Conservation (phyloP, 1,284 basidiomycete species). For the Neolentinus lepideus region DNA sequence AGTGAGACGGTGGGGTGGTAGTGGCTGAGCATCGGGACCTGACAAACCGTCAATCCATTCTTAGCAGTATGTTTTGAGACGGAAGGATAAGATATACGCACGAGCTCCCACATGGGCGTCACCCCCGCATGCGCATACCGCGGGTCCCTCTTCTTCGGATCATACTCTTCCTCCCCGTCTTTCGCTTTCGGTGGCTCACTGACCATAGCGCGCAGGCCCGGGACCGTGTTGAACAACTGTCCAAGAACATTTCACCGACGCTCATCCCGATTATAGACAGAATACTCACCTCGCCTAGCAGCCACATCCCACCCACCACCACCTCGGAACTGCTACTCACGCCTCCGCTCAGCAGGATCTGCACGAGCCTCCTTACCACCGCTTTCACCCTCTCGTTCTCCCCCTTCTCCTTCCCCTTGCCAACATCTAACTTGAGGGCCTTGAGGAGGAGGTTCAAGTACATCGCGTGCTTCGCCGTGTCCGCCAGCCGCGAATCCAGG, state of each 20-base stretch:
- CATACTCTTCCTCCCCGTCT: conserved; percentile 48
- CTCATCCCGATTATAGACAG: background rate
- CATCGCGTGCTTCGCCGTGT: conserved; percentile 94
- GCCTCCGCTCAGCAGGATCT: conserved; percentile 68
- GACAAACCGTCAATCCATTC: background rate
- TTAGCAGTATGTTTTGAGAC: no score
- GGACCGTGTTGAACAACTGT: conserved; percentile 74
- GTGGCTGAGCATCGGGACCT: conserved; percentile 79
- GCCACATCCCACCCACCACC: conserved; percentile 80
- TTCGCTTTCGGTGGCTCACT: conserved; percentile 28
- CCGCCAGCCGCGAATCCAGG: conserved; percentile 75
- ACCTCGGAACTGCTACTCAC: conserved; percentile 80
- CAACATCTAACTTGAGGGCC: conserved; percentile 77
- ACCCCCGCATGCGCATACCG: conserved; percentile 79
- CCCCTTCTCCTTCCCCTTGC: conserved; percentile 59
- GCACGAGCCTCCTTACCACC: conserved; percentile 83
- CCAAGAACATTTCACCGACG: background rate
- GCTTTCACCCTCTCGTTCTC: conserved; percentile 69
- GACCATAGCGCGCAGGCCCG: conserved; percentile 66
- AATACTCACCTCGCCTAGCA: conserved; percentile 61
- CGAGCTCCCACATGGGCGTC: conserved; percentile 87
- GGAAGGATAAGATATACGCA: conserved; percentile 30
- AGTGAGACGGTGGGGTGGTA: conserved; percentile 91
- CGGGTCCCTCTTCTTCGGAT: conserved; percentile 88
- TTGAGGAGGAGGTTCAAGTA: conserved; percentile 96